These are phyloP conservation scores for Cutaneotrichosporon daszewskae DNA, from an alignment of 1,284 basidiomycete species.

Conservation along the genomic window DNA sequence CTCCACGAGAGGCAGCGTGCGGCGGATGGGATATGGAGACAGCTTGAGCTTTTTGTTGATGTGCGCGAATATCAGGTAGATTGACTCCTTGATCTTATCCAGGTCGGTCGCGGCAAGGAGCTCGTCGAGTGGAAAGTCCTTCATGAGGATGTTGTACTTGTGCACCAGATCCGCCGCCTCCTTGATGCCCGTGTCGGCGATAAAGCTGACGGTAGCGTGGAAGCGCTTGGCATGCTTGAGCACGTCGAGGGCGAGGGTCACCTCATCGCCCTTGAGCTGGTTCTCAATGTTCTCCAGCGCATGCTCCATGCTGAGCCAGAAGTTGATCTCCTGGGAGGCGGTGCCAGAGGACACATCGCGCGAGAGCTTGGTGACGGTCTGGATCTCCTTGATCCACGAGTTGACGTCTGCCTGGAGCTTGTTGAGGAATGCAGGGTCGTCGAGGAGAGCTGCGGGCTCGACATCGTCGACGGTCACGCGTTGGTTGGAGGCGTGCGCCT, in stretches of 20 bases:
- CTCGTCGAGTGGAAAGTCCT: slow-evolving; percentile 96
- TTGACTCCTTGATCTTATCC: slow-evolving; percentile 84
- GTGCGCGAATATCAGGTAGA: slow-evolving; percentile 83
- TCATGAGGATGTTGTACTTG: slow-evolving; percentile 98
- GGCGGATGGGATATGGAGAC: slow-evolving; percentile 91
- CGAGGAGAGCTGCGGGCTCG: slow-evolving; percentile 52
- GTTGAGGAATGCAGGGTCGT: slow-evolving; percentile 89
- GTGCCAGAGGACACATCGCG: slow-evolving; percentile 93
- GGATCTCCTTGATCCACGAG: slow-evolving; percentile 96
- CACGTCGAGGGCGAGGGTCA: slow-evolving; percentile 91
- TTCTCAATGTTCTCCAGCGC: slow-evolving; percentile 89
- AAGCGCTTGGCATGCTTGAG: slow-evolving; percentile 94
- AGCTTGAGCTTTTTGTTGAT: slow-evolving; percentile 93
- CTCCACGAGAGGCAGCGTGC: slow-evolving; percentile 91
- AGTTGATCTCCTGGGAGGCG: slow-evolving; percentile 97
- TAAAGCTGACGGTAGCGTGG: slow-evolving; percentile 94
- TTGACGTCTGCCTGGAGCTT: slow-evolving; percentile 91
- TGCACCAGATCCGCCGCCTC: slow-evolving; percentile 86
- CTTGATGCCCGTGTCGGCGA: slow-evolving; percentile 93
- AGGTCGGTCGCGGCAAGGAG: slow-evolving; percentile 92
- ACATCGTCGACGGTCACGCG: slow-evolving; percentile 45
- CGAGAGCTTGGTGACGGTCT: slow-evolving; percentile 87
- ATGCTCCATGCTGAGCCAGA: slow-evolving; percentile 91
- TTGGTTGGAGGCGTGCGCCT: slow-evolving; percentile 48
- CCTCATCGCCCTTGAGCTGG: slow-evolving; percentile 86